Percentiles rank a stretch among this genome's conserved stretches.
These are phyloP conservation scores for Rhododendron ovatum DNA, from an alignment of 148 eudicot genomes.

Conservation along the genomic window DNA sequence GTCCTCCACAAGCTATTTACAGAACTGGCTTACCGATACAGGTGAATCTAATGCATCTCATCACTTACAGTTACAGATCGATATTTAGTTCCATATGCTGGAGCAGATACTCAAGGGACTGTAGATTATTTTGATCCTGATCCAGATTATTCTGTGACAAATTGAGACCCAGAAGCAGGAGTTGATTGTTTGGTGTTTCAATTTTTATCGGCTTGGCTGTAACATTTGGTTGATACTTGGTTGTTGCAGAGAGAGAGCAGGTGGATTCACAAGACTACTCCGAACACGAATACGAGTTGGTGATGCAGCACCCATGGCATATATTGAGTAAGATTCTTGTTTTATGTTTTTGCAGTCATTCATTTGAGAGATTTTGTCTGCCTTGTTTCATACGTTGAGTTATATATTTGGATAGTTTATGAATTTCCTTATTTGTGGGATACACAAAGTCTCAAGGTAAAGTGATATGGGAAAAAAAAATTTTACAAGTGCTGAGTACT, in stretches of 20 bases:
- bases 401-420: neutral
- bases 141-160: too few species aligned
- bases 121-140: too few species aligned
- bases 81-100: too few species aligned
- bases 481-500: neutral
- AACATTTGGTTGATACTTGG: neutral
- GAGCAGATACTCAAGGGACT: too few species aligned
- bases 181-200: neutral
- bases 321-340: constrained; percentile 71
- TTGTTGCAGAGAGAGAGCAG: constrained; percentile 71
- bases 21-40: constrained; percentile 89
- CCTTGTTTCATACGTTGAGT: neutral
- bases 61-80: too few species aligned
- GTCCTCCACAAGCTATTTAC: constrained; percentile 89
- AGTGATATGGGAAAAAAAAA: neutral
- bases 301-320: constrained; percentile 99
- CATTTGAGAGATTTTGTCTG: neutral
- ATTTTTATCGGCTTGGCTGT: constrained; percentile 1
- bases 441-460: neutral
- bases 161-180: too few species aligned
- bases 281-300: constrained; percentile 95
- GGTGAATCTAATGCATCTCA: constrained; percentile 37
- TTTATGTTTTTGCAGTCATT: neutral
- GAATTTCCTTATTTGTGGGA: neutral
- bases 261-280: constrained; percentile 91